phyloP scores from a whole-genome alignment of 805 yeast species.

The Yarrowia phangngaensis region DNA sequence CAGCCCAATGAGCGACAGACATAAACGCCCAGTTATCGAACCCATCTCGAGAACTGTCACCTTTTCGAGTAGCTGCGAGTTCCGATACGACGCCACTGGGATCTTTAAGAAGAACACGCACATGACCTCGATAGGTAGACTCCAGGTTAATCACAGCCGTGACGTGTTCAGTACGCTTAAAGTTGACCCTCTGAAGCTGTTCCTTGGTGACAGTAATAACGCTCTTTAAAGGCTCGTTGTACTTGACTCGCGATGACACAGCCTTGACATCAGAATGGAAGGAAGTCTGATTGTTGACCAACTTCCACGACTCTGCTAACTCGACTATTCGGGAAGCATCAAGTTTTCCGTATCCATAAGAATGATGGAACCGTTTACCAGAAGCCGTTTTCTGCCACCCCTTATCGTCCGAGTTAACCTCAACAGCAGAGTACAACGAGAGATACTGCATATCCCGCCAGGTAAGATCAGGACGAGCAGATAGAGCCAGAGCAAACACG shows the following conservation, averaged over 20 bases:
- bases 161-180: slow-evolving; percentile 78
- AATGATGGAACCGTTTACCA: slow-evolving; percentile 70
- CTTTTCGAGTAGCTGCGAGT: slow-evolving; percentile 62
- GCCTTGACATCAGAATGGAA: slow-evolving; percentile 48
- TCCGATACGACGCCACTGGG: slow-evolving; percentile 73
- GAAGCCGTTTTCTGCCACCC: slow-evolving; percentile 70
- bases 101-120: slow-evolving; percentile 60
- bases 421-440: slow-evolving; percentile 64
- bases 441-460: slow-evolving; percentile 96
- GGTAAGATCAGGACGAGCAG: slow-evolving; percentile 79
- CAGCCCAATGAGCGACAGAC: slow-evolving; percentile 99
- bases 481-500: slow-evolving; percentile 75
- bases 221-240: slow-evolving; percentile 16
- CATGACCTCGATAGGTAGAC: slow-evolving; percentile 63
- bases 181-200: slow-evolving; percentile 52
- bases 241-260: slow-evolving; percentile 32
- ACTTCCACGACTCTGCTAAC: slow-evolving; percentile 68
- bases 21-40: slow-evolving; percentile 84
- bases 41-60: slow-evolving; percentile 57
- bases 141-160: slow-evolving; percentile 72
- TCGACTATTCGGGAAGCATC: slow-evolving; percentile 76
- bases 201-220: slow-evolving; percentile 47
- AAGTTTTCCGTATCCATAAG: slow-evolving; percentile 86
- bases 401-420: slow-evolving; percentile 62
- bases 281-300: slow-evolving; percentile 93